Evolutionary conservation across 352 stramenopile genomes (phyloP).

Genomic region (Phytophthora cryptogea): DNA sequence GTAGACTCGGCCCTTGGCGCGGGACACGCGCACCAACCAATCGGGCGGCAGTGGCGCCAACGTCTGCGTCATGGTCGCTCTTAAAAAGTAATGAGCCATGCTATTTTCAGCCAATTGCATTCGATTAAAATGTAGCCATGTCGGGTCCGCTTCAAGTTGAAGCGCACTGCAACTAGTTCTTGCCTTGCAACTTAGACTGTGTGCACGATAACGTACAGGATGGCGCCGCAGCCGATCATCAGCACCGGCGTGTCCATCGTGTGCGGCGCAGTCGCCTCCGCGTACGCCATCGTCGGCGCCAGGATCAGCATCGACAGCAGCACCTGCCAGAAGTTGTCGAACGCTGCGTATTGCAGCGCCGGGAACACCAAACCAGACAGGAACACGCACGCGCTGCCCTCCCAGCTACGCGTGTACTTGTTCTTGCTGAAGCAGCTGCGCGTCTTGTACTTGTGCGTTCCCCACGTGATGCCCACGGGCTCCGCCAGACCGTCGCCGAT

Average conservation of each 20-base stretch:
- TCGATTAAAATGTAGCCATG: conserved; percentile 9
- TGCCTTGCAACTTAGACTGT: conserved; percentile 30
- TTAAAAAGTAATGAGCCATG: not conserved
- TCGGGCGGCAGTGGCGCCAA: conserved; percentile 41
- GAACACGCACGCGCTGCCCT: conserved; percentile 82
- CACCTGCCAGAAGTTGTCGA: conserved; percentile 80
- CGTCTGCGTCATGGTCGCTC: too few relatives aligned
- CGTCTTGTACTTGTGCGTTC: conserved; percentile 88
- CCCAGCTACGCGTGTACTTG: conserved; percentile 86
- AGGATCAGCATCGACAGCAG: conserved; percentile 79
- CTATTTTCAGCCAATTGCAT: conserved; percentile 27
- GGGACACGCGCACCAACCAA: conserved; percentile 71
- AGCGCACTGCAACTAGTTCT: conserved; percentile 18
- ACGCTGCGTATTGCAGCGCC: conserved; percentile 75
- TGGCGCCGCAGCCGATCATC: conserved; percentile 77
- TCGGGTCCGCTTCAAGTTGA: conserved; percentile 12
- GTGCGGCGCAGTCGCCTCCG: conserved; percentile 79
- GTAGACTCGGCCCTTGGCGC: conserved; percentile 72
- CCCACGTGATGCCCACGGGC: conserved; percentile 79
- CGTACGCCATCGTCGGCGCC: conserved; percentile 82
- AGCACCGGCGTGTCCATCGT: conserved; percentile 87
- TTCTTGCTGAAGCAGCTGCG: conserved; percentile 81
- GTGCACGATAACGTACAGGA: conserved; percentile 71
- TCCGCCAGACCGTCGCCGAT: conserved; percentile 81
- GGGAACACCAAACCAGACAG: conserved; percentile 79